Evolutionary conservation across 1,139 yeast species (phyloP).

Genomic region (Suhomyces bokatorum): DNA sequence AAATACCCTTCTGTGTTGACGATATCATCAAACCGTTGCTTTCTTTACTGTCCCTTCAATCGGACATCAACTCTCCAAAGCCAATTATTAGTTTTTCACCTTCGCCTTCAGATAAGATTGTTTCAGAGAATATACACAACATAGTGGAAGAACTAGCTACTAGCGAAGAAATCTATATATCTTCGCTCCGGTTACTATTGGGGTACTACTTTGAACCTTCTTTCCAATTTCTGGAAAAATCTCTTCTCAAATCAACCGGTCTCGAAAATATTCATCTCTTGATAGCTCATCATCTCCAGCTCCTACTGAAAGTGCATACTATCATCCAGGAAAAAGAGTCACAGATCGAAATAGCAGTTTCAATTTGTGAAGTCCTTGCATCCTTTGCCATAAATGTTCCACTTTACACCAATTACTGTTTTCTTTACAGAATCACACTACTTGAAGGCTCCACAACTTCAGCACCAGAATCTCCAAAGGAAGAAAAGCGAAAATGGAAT

Average conservation of each 20-base stretch:
- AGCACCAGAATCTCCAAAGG: background rate
- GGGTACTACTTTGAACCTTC: constrained; percentile 39
- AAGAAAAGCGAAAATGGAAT: constrained; percentile 6
- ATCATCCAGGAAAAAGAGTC: background rate
- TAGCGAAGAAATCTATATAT: constrained; percentile 49
- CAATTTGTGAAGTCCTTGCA: constrained; percentile 25
- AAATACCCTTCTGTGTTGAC: too few species aligned
- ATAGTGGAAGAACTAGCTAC: constrained; percentile 48
- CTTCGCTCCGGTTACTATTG: constrained; percentile 41
- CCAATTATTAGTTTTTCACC: constrained; percentile 19
- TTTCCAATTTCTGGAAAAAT: constrained; percentile 15
- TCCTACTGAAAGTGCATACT: background rate
- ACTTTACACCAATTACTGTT: constrained; percentile 45
- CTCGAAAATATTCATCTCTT: constrained; percentile 12
- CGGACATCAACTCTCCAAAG: constrained; percentile 11
- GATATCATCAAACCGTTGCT: too few species aligned
- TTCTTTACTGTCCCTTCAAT: too few species aligned
- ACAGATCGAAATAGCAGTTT: constrained; percentile 2
- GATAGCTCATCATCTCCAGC: constrained; percentile 24
- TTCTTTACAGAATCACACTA: constrained; percentile 38
- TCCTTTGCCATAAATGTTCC: constrained; percentile 29
- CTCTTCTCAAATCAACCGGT: constrained; percentile 25
- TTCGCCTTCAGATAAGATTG: background rate
- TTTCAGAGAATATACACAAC: constrained; percentile 19
- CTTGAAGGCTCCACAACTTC: constrained; percentile 36